A percentile compares a stretch with the other conserved stretches of the same genome.
These are phyloP conservation scores for Penicillium sp. DNA, from an alignment of 2,329 filamentous ascomycete species.

Conservation along the genomic window DNA sequence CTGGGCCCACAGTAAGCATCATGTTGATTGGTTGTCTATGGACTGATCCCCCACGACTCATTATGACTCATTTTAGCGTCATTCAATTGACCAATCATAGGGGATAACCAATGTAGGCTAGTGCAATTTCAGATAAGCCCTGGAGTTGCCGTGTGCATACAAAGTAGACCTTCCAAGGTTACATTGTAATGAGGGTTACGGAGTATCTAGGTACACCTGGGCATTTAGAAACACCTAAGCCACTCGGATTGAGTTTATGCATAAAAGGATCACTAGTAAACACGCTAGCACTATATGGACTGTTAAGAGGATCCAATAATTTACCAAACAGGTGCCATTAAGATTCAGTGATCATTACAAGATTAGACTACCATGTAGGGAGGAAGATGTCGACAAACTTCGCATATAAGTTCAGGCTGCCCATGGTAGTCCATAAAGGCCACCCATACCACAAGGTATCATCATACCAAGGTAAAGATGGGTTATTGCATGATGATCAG, in stretches of 20 bases:
- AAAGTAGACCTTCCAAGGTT: background rate
- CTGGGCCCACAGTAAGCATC: background rate
- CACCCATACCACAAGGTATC: background rate
- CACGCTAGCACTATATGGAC: too few species aligned
- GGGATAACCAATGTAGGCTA: background rate
- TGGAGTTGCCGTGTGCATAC: background rate
- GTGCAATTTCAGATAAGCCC: background rate
- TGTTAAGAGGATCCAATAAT: background rate
- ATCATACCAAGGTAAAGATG: background rate
- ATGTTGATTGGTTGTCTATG: conserved; percentile 14
- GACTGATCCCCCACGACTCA: conserved; percentile 19
- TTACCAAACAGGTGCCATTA: background rate
- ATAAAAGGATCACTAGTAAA: background rate
- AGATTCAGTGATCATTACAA: background rate
- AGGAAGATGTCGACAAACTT: background rate
- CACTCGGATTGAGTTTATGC: background rate
- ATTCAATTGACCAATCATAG: conserved; percentile 12
- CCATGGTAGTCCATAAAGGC: background rate
- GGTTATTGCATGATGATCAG: conserved; percentile 2
- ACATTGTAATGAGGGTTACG: background rate
- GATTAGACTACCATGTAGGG: background rate
- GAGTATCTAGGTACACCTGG: too few species aligned
- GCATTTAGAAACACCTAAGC: background rate
- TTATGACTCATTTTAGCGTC: conserved; percentile 30
- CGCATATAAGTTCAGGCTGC: background rate